Conservation (phyloP, 805 yeast species). For the Kluyveromyces wickerhamii region DNA sequence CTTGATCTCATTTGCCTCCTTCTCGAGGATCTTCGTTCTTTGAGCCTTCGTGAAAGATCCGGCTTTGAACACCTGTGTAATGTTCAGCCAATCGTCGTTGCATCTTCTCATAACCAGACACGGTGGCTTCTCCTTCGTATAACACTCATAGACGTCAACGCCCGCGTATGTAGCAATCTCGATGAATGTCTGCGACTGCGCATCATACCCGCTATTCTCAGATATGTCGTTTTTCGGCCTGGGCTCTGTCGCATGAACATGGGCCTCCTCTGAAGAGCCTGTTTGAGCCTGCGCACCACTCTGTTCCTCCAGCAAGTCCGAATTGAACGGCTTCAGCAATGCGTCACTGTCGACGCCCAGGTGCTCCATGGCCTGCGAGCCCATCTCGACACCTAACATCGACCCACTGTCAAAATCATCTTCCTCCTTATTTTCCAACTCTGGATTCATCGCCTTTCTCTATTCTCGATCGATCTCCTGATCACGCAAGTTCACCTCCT, state of each 20-base stretch:
- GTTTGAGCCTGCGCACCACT: no score
- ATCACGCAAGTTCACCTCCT: no score
- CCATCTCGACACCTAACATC: no score
- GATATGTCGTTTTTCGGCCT: no score
- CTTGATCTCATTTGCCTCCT: constrained; percentile 60
- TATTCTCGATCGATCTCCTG: no score
- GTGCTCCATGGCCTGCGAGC: no score
- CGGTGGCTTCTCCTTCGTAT: constrained; percentile 42
- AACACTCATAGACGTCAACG: constrained; percentile 52
- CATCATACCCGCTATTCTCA: constrained; percentile 1
- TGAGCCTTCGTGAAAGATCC: constrained; percentile 75
- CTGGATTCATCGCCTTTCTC: no score
- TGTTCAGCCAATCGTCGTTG: constrained; percentile 88
- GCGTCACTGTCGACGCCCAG: not conserved
- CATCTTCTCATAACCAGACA: constrained; percentile 67
- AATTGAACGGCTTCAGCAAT: constrained; percentile 1
- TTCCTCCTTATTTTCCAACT: no score
- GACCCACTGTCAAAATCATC: no score
- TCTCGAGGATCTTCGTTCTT: constrained; percentile 67
- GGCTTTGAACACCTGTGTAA: constrained; percentile 72
- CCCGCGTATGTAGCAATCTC: constrained; percentile 42
- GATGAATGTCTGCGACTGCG: constrained; percentile 17
- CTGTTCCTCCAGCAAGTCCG: not conserved
- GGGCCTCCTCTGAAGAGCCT: no score
- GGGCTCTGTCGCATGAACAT: no score